A percentile compares a stretch with the other conserved stretches of the same genome.
Conservation (phyloP, 768 basidiomycete species). For the Boletus edulis region DNA sequence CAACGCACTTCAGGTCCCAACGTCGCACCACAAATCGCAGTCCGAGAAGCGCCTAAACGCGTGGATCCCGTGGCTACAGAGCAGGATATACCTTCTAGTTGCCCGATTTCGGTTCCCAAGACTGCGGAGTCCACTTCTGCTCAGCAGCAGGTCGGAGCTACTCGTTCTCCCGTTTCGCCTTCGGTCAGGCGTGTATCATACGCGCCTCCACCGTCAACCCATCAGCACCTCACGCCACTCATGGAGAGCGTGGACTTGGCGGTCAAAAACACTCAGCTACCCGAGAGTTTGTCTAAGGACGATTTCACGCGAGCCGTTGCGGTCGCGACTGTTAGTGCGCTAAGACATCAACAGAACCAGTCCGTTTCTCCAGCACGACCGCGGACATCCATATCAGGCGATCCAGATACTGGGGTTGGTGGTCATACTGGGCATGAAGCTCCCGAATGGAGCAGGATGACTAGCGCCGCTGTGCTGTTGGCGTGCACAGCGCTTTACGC, state of each 20-base stretch:
- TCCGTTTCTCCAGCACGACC: constrained; percentile 46
- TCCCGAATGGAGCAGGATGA: constrained; percentile 91
- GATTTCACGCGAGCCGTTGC: constrained; percentile 94
- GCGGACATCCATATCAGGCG: constrained; percentile 38
- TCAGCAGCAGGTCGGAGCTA: constrained; percentile 16
- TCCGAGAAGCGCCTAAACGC: constrained; percentile 39
- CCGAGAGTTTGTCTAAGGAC: constrained; percentile 71
- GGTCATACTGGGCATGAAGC: constrained; percentile 88
- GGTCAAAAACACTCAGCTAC: constrained; percentile 57
- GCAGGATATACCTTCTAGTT: constrained; percentile 34
- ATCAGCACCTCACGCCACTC: constrained; percentile 54
- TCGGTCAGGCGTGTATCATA: constrained; percentile 55
- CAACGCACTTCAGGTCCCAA: constrained; percentile 41
- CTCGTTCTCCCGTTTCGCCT: constrained; percentile 40
- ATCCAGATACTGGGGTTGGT: constrained; percentile 44
- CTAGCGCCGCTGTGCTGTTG: constrained; percentile 87
- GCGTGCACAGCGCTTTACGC: constrained; percentile 92
- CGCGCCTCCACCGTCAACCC: constrained; percentile 37
- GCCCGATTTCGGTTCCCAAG: constrained; percentile 38
- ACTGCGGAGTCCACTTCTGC: constrained; percentile 16
- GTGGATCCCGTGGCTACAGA: constrained; percentile 38
- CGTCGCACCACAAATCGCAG: constrained; percentile 6
- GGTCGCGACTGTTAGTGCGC: constrained; percentile 87
- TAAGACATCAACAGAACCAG: constrained; percentile 74
- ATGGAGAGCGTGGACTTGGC: constrained; percentile 78